Percentiles rank a stretch among this genome's conserved stretches.
Evolutionary conservation across 805 yeast species (phyloP).

Genomic region (Schwanniomyces pseudopolymorphus): DNA sequence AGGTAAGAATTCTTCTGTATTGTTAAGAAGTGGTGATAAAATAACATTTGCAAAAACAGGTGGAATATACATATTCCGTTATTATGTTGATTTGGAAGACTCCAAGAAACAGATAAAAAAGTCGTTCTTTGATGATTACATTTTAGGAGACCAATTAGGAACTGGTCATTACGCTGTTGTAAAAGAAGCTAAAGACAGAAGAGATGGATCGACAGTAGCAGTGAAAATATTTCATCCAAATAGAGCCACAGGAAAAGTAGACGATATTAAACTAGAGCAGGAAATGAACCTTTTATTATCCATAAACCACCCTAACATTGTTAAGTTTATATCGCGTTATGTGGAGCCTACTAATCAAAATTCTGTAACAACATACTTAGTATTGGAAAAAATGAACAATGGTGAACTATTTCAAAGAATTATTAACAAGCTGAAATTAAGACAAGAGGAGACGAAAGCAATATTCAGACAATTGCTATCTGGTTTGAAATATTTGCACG

Average conservation of each 20-base stretch:
- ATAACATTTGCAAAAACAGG: constrained; percentile 55
- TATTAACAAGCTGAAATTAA: constrained; percentile 58
- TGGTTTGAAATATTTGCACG: constrained; percentile 40
- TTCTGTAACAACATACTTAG: constrained; percentile 56
- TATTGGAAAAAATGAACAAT: constrained; percentile 69
- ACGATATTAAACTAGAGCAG: constrained; percentile 51
- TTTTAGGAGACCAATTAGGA: constrained; percentile 61
- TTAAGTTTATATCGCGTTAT: constrained; percentile 58
- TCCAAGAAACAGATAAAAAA: constrained; percentile 13
- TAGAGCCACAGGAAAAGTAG: constrained; percentile 28
- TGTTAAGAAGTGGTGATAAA: constrained; percentile 65
- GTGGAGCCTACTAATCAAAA: constrained; percentile 53
- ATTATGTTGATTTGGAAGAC: constrained; percentile 26
- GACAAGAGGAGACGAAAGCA: constrained; percentile 62
- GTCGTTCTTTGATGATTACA: constrained; percentile 60
- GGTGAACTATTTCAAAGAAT: constrained; percentile 78
- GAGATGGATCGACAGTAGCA: constrained; percentile 62
- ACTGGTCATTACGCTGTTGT: constrained; percentile 84
- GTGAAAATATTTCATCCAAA: constrained; percentile 70
- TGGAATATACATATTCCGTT: constrained; percentile 50
- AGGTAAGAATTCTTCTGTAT: constrained; percentile 46
- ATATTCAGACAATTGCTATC: constrained; percentile 49
- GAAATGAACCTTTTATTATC: constrained; percentile 66
- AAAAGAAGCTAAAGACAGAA: constrained; percentile 60
- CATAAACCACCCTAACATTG: constrained; percentile 70